A percentile compares a stretch with the other conserved stretches of the same genome.
Evolutionary conservation across 1,284 basidiomycete species (phyloP).

Genomic region (Vanrija pseudolonga): DNA sequence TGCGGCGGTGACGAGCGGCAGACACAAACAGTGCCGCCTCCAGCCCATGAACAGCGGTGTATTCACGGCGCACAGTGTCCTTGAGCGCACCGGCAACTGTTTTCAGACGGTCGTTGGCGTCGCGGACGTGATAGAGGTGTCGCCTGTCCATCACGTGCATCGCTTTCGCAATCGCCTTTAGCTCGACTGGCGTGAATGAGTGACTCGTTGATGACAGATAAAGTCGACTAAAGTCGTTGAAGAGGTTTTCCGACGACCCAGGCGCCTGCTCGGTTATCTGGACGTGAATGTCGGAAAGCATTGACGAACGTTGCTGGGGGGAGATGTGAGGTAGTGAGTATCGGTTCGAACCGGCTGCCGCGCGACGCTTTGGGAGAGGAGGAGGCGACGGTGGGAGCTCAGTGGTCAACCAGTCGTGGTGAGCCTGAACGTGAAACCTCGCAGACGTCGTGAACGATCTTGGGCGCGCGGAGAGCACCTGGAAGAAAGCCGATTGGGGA

Average conservation of each 20-base stretch:
- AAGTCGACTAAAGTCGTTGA: conserved; percentile 24
- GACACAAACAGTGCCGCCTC: conserved; percentile 19
- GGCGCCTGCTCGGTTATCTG: background rate
- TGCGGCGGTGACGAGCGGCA: background rate
- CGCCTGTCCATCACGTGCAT: conserved; percentile 18
- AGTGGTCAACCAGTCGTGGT: background rate
- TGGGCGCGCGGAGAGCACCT: conserved; percentile 62
- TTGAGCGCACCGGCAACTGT: conserved; percentile 22
- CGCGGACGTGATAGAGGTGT: conserved; percentile 8
- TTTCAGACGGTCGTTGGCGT: conserved; percentile 18
- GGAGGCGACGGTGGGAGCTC: background rate
- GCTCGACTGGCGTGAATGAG: conserved; percentile 28
- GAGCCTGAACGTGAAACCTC: background rate
- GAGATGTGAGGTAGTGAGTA: conserved; percentile 7
- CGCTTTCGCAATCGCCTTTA: conserved; percentile 16
- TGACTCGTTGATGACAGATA: conserved; percentile 24
- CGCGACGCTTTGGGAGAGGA: background rate
- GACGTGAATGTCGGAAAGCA: conserved; percentile 11
- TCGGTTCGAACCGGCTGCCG: background rate
- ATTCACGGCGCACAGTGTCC: conserved; percentile 13
- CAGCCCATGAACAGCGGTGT: conserved; percentile 6
- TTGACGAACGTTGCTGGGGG: conserved; percentile 9
- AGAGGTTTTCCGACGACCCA: conserved; percentile 17
- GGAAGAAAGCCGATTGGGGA: conserved; percentile 86
- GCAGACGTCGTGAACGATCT: conserved; percentile 25